Evolutionary conservation across 306 rosid species (phyloP).

Genomic region (Vicia sativa): DNA sequence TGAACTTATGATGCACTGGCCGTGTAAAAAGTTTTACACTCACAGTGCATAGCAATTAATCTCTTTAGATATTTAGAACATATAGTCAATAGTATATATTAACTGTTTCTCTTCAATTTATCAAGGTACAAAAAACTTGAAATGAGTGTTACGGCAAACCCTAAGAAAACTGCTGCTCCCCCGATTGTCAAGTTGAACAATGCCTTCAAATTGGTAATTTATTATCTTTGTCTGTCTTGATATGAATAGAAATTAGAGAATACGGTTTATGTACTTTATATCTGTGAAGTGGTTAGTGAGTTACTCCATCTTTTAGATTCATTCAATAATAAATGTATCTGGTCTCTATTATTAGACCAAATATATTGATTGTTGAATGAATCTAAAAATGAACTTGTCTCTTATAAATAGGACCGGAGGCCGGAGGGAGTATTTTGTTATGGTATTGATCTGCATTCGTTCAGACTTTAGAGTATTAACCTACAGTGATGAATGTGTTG

Average conservation of each 20-base stretch:
- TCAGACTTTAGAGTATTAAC: background rate
- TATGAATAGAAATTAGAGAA: background rate
- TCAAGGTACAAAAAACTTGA: constrained; percentile 37
- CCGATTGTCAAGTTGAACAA: constrained; percentile 66
- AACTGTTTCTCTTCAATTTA: constrained; percentile 21
- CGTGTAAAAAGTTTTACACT: too few relatives aligned
- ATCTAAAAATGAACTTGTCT: too few relatives aligned
- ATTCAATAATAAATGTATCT: too few relatives aligned
- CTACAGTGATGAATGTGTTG: too few relatives aligned
- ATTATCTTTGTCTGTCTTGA: constrained; percentile 3
- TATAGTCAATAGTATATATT: too few relatives aligned
- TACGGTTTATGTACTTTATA: constrained; percentile 11
- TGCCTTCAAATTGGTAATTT: constrained; percentile 77
- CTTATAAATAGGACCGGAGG: too few relatives aligned
- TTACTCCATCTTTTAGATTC: too few relatives aligned
- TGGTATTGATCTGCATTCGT: constrained; percentile 22
- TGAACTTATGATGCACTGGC: too few relatives aligned
- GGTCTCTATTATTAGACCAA: too few relatives aligned
- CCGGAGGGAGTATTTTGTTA: background rate
- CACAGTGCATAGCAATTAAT: too few relatives aligned
- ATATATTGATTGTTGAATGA: too few relatives aligned
- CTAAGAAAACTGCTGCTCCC: constrained; percentile 49
- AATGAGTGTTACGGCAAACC: constrained; percentile 48
- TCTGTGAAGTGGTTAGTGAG: constrained; percentile 12
- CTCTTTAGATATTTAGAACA: too few relatives aligned